Percentiles rank a stretch among this genome's conserved stretches.
phyloP scores from a whole-genome alignment of 1,284 basidiomycete species.

The Exobasidium rhododendri region DNA sequence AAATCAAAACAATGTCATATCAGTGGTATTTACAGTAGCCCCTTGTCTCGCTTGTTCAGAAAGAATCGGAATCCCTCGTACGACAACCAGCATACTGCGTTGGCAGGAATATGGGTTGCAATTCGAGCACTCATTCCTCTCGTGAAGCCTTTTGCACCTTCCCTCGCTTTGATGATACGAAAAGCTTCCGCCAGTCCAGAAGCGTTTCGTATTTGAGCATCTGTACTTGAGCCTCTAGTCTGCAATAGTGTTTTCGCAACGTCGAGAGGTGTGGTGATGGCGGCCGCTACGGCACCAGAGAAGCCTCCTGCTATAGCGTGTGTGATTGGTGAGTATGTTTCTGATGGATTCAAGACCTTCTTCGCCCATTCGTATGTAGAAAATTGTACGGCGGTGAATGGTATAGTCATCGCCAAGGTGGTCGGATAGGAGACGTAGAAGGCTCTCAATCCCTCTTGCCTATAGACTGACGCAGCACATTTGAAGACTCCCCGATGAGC shows the following conservation, averaged over 20 bases:
- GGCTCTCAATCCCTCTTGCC: constrained; percentile 77
- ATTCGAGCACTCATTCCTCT: constrained; percentile 88
- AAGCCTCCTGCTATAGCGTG: constrained; percentile 88
- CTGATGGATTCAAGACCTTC: constrained; percentile 76
- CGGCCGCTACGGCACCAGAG: constrained; percentile 89
- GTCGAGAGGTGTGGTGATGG: constrained; percentile 92
- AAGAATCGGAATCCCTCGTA: constrained; percentile 54
- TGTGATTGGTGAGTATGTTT: constrained; percentile 81
- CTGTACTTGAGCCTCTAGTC: constrained; percentile 79
- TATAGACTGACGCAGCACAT: constrained; percentile 80
- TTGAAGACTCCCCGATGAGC: constrained; percentile 77
- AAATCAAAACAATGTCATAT: no score
- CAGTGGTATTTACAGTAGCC: neutral
- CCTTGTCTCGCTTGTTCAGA: constrained; percentile 33
- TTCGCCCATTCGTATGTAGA: constrained; percentile 95
- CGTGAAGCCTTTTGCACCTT: constrained; percentile 79
- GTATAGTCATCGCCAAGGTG: constrained; percentile 87
- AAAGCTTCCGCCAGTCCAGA: constrained; percentile 85
- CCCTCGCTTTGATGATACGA: constrained; percentile 77
- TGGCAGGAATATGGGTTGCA: constrained; percentile 93
- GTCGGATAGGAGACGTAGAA: constrained; percentile 99
- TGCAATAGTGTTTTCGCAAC: constrained; percentile 98
- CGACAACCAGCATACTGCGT: constrained; percentile 88
- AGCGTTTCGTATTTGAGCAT: constrained; percentile 77
- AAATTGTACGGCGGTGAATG: constrained; percentile 97